Evolutionary conservation across 768 basidiomycete genomes (phyloP).

Genomic region (Brasilioporus rufonigricans): DNA sequence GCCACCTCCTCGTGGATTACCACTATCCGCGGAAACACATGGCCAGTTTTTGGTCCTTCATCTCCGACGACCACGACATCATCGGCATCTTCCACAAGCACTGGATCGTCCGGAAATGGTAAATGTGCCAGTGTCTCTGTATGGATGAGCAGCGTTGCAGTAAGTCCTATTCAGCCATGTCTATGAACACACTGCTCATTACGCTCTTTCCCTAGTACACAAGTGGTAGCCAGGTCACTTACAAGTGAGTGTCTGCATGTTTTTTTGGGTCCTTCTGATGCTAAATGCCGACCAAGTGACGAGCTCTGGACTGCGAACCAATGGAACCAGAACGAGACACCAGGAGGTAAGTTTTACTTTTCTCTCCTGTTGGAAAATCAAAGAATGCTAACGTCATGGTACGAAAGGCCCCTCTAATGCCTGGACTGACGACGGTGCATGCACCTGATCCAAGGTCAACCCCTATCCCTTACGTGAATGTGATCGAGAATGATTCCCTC

Average conservation of each 20-base stretch:
- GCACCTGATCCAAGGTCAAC: conserved; percentile 22
- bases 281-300: conserved; percentile 30
- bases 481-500: neutral
- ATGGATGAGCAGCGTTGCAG: conserved; percentile 38
- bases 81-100: conserved; percentile 19
- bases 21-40: conserved; percentile 35
- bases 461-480: neutral
- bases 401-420: conserved; percentile 44
- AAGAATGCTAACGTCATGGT: neutral
- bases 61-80: conserved; percentile 7
- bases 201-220: conserved; percentile 35
- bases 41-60: conserved; percentile 30
- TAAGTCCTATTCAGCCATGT: conserved; percentile 25
- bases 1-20: conserved; percentile 38
- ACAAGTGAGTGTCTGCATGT: conserved; percentile 31
- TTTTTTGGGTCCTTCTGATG: neutral
- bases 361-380: neutral
- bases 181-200: neutral
- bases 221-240: conserved; percentile 39
- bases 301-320: conserved; percentile 47
- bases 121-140: conserved; percentile 40
- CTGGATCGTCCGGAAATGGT: conserved; percentile 15
- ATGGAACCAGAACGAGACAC: conserved; percentile 42
- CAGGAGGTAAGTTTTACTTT: conserved; percentile 22
- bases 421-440: conserved; percentile 60